Conservation (phyloP, 495 filamentous ascomycete genomes). For the Terfezia claveryi region DNA sequence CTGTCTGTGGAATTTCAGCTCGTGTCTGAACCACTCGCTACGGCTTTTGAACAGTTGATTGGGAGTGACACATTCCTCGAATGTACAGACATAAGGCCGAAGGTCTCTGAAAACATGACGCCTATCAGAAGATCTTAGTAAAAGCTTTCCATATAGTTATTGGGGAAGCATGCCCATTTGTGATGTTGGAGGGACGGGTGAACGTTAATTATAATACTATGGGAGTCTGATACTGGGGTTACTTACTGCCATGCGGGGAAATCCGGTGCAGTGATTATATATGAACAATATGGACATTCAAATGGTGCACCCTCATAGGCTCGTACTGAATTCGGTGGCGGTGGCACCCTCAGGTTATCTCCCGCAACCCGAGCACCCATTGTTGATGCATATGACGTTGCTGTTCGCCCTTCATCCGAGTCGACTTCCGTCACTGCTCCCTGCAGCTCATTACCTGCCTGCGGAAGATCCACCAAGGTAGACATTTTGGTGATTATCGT, state of each 20-base stretch:
- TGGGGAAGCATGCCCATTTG: no score
- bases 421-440: not conserved
- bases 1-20: slow-evolving; percentile 8
- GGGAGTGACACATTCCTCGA: slow-evolving; percentile 6
- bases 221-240: not conserved
- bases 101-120: slow-evolving; percentile 17
- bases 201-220: not conserved
- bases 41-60: slow-evolving; percentile 9
- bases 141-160: not conserved
- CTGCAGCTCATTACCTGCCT: not conserved
- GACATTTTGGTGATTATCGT: not conserved
- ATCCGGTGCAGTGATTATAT: not conserved
- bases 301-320: not conserved
- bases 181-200: not conserved
- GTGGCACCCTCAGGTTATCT: not conserved
- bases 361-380: not conserved
- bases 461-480: not conserved
- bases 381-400: not conserved
- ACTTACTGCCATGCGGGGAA: not conserved
- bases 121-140: not conserved
- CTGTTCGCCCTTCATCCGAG: not conserved
- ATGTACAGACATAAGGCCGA: slow-evolving; percentile 17
- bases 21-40: slow-evolving; percentile 16
- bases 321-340: not conserved
- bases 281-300: not conserved